Conservation (phyloP, 2,329 filamentous ascomycete genomes). For the Purpureocillium takamizusanense region DNA sequence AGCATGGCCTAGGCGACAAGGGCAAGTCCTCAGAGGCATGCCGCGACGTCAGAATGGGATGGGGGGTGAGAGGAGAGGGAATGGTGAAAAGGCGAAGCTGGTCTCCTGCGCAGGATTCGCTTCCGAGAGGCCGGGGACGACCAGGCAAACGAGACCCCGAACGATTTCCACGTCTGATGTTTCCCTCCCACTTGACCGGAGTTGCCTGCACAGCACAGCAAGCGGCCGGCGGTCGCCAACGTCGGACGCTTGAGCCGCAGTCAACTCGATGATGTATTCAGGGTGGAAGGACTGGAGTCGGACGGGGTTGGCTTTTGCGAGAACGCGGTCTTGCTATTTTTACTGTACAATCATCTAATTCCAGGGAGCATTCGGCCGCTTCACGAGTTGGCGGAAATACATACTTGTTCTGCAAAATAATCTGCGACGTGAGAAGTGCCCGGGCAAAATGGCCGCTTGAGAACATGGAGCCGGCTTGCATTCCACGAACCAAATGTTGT, state of each 20-base stretch:
- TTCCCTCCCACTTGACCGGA: too few relatives aligned
- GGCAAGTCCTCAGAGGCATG: too few relatives aligned
- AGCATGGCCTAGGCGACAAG: too few relatives aligned
- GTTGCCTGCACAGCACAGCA: too few relatives aligned
- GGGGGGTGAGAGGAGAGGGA: neutral
- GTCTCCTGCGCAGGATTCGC: constrained; percentile 2
- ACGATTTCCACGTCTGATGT: constrained; percentile 2
- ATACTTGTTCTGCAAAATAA: constrained; percentile 6
- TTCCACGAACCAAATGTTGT: too few relatives aligned
- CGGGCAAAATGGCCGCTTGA: too few relatives aligned
- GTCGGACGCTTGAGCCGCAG: neutral
- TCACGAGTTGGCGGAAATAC: constrained; percentile 7
- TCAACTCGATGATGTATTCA: neutral
- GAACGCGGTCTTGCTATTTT: constrained; percentile 5
- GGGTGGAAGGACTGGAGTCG: neutral
- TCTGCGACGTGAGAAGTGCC: too few relatives aligned
- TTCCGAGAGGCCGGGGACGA: constrained; percentile 6
- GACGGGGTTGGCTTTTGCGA: neutral
- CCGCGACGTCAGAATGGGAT: neutral
- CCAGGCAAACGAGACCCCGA: constrained; percentile 7
- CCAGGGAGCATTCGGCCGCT: constrained; percentile 7
- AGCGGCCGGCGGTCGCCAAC: neutral
- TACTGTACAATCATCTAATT: constrained; percentile 17
- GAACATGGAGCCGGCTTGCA: too few relatives aligned
- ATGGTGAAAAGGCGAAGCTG: neutral